These are phyloP conservation scores for Leccinum fallax DNA, from an alignment of 1,284 basidiomycete species.

Conservation along the genomic window DNA sequence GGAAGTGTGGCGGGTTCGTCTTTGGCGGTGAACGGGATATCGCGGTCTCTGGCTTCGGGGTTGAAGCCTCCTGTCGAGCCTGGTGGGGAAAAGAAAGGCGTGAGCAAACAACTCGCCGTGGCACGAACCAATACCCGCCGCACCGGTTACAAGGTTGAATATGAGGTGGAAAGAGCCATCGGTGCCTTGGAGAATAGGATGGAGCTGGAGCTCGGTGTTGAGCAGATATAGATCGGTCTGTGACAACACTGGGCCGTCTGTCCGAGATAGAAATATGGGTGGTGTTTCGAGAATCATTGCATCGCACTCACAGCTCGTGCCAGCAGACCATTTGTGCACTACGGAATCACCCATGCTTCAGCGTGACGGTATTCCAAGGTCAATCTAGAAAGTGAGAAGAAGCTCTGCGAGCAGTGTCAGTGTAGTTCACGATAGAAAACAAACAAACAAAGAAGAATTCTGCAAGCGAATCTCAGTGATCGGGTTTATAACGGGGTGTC, in stretches of 20 bases:
- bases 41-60: conserved; percentile 55
- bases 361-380: conserved; percentile 2
- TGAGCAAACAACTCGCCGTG: background rate
- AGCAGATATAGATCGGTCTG: conserved; percentile 79
- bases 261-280: background rate
- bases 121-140: conserved; percentile 14
- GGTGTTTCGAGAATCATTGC: background rate
- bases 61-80: conserved; percentile 65
- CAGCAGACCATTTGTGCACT: conserved; percentile 35
- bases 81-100: conserved; percentile 22
- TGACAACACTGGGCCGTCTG: conserved; percentile 76
- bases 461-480: conserved; percentile 2
- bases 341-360: conserved; percentile 28
- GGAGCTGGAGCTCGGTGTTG: conserved; percentile 61
- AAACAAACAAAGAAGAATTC: conserved; percentile 3
- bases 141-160: conserved; percentile 70
- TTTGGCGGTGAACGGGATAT: conserved; percentile 63
- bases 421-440: background rate
- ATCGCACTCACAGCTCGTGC: conserved; percentile 33
- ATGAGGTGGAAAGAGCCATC: conserved; percentile 59
- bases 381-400: background rate
- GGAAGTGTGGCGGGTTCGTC: conserved; percentile 81
- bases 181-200: conserved; percentile 65
- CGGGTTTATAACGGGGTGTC: conserved; percentile 11
- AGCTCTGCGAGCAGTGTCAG: conserved; percentile 5